These are phyloP conservation scores for Nakazawaea holstii DNA, from an alignment of 805 yeast species.

Conservation along the genomic window DNA sequence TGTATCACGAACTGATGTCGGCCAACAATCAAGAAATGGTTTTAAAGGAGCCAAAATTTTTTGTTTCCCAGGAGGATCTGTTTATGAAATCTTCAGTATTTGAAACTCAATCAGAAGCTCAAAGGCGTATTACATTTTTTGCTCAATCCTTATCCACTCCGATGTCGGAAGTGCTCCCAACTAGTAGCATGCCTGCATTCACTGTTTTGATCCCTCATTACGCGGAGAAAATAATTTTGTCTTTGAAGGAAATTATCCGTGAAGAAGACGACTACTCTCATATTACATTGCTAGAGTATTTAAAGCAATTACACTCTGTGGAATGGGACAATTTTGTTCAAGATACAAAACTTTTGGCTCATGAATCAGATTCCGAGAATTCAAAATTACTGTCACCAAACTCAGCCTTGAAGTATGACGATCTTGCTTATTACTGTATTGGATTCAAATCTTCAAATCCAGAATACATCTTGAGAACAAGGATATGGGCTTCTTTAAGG, in stretches of 20 bases:
- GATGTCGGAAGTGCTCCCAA: conserved; percentile 65
- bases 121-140: conserved; percentile 78
- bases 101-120: conserved; percentile 68
- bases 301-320: conserved; percentile 49
- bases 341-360: conserved; percentile 49
- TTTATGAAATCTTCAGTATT: conserved; percentile 47
- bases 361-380: conserved; percentile 26
- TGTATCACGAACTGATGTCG: conserved; percentile 45
- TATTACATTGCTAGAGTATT: conserved; percentile 49
- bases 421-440: conserved; percentile 61
- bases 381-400: not conserved
- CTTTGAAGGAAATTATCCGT: conserved; percentile 72
- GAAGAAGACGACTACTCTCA: conserved; percentile 61
- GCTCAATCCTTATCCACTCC: conserved; percentile 89
- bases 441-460: conserved; percentile 68
- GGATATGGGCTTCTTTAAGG: conserved; percentile 83
- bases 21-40: conserved; percentile 32
- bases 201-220: conserved; percentile 86
- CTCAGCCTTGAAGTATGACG: conserved; percentile 27
- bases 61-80: conserved; percentile 77
- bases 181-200: conserved; percentile 71
- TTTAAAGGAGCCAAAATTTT: conserved; percentile 69
- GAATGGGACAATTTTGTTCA: conserved; percentile 56
- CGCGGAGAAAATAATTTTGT: conserved; percentile 72
- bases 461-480: conserved; percentile 60